Evolutionary conservation across 176 grass and related monocot species (phyloP).

Genomic region (Carex myosuroides): DNA sequence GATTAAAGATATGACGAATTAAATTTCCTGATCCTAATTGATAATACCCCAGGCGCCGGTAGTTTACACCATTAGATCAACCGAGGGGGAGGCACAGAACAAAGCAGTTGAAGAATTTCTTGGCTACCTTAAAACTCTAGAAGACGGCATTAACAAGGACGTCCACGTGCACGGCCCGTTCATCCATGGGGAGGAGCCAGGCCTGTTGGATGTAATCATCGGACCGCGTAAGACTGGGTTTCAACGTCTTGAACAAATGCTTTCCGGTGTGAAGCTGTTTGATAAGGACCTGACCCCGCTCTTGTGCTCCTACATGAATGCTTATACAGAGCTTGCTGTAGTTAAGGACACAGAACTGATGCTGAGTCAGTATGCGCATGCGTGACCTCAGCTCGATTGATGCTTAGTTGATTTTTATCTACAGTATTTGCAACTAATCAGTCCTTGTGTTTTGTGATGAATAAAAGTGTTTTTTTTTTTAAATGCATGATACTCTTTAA

Average conservation of each 20-base stretch:
- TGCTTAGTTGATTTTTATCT: not conserved
- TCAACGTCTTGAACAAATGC: not conserved
- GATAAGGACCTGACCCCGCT: conserved; percentile 12
- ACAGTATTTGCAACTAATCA: not conserved
- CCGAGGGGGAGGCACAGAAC: conserved; percentile 7
- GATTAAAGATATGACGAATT: not conserved
- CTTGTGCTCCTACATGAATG: conserved; percentile 9
- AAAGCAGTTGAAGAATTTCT: conserved; percentile 24
- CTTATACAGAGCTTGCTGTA: conserved; percentile 11
- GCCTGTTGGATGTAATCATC: conserved; percentile 13
- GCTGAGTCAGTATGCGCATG: conserved; percentile 11
- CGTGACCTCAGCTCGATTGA: not conserved
- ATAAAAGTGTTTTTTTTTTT: not conserved
- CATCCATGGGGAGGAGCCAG: conserved; percentile 3
- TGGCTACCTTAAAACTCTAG: not conserved
- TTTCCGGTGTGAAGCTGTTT: not conserved
- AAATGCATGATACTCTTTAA: not conserved
- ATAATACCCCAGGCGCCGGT: not conserved
- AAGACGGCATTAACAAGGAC: conserved; percentile 23
- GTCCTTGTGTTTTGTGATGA: not conserved
- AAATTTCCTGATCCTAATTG: not conserved
- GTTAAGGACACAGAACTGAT: not conserved
- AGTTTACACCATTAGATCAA: not conserved
- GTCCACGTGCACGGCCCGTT: conserved; percentile 17
- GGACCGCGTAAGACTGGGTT: not conserved